Base-by-base conservation (phyloP, 805 yeast species). In the Candida piceae region DNA sequence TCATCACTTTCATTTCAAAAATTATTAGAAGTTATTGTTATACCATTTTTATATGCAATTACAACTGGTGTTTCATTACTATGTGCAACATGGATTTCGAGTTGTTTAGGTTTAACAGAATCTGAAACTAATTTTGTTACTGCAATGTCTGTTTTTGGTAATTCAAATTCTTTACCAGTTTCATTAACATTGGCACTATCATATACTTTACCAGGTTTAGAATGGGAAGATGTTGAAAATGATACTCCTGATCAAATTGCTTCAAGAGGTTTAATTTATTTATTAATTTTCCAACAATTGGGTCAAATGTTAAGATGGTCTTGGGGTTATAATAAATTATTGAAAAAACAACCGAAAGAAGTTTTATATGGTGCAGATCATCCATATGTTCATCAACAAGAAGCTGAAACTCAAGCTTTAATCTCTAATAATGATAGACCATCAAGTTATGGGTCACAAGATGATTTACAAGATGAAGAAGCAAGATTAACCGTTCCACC, bases 111-210 rank as follows among this genome's bases (percentile, higher is more conserved):
- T 7, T 64, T 93, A 50, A 84, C 84, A 50, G 74, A 66, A 33
- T 76, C 84, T 11, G 97, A 93, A 62, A 56, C 85, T 4, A 89
- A 90, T 63, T 90, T 86, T 52, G 96, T 93, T 34, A 83, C 94
- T 16, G 97, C 96, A 2, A 93, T 93, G 94, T 87, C 93, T 3
- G 96, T 89, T 5, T 90, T 90, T 63, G 97, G 97, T 36, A 93
- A 90, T 63, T 86, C 96, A 30, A 90, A 90, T 66, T 84, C 95
- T 9, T 72, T 90, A 38, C 97, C 98, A 0, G 97, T 90, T 2
- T 87, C 96, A 0, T 70, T 93, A 46, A 84, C 93, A 1, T 66
- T 93, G 39, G 81, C 95, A 1, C 66, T 84, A 45, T 79, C 89
- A 1, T 80, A 80, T 54, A 79, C 90, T 0, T 64, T 84, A 41